Evolutionary conservation across 805 yeast genomes (phyloP), one percentile per base, ranked within the genome.

Genomic region (Kazachstania viticola): DNA sequence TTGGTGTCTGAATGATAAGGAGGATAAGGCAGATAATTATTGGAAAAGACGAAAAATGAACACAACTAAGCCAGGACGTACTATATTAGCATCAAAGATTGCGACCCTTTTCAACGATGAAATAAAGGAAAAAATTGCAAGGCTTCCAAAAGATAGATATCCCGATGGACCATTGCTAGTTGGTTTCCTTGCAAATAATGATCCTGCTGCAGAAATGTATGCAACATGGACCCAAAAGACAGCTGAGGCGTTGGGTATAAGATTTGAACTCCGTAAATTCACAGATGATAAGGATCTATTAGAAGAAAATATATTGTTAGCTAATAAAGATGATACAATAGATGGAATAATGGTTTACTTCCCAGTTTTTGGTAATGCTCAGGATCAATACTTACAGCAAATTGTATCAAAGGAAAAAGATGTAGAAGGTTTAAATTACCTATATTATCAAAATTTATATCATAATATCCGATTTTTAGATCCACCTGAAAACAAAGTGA

Each of bases 171-270:
- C 97, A 5, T 71, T 69, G 42, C 62, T 91, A 25, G 96, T 88
- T 21, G 98, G 98, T 0, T 74, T 91, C 39, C 64, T 91, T 26
- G 96, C 96, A 12, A 91, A 91, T 55, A 65, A 68, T 12, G 98
- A 91, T 47, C 97, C 96, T 2, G 95, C 97, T 9, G 97, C 95
- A 5, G 70, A 71, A 48, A 80, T 80, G 80, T 91, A 91, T 55
- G 97, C 98, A 29, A 76, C 75, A 30, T 91, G 96, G 95, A 88
- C 98, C 0, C 81, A 79, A 18, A 87, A 84, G 52, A 88, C 97
- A 1, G 74, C 91, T 44, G 79, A 74, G 48, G 75, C 81, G 14
- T 60, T 85, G 36, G 98, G 98, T 0, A 85, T 91, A 60, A 62
- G 71, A 22, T 91, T 83, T 55, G 88, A 85, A 52, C 61, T 91